Evolutionary conservation across 2,329 filamentous ascomycete species (phyloP).

Genomic region (Thelonectria olida): DNA sequence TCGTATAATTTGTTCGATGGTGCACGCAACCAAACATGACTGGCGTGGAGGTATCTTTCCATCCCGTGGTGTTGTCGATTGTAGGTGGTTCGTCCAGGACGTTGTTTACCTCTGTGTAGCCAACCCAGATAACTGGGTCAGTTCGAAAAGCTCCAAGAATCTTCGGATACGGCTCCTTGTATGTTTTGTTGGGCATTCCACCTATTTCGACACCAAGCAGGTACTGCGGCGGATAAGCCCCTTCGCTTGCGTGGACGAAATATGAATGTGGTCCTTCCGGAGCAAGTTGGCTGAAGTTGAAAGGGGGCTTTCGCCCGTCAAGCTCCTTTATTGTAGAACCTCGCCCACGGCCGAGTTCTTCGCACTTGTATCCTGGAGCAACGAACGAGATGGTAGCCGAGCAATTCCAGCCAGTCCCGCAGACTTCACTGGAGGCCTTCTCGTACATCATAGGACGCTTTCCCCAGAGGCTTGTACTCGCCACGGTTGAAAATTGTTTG

Average conservation of each 20-base stretch:
- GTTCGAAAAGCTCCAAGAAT: slow-evolving; percentile 35
- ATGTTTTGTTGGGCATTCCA: slow-evolving; percentile 19
- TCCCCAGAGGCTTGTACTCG: slow-evolving; percentile 27
- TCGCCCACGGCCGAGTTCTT: slow-evolving; percentile 22
- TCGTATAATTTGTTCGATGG: slow-evolving; percentile 6
- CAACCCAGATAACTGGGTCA: slow-evolving; percentile 37
- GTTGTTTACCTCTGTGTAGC: slow-evolving; percentile 20
- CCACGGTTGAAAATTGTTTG: slow-evolving; percentile 27
- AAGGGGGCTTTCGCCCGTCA: slow-evolving; percentile 28
- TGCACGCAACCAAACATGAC: slow-evolving; percentile 18
- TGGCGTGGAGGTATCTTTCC: background rate
- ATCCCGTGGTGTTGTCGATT: slow-evolving; percentile 17
- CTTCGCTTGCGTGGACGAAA: slow-evolving; percentile 20
- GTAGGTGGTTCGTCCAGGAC: background rate
- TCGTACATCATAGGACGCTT: slow-evolving; percentile 27
- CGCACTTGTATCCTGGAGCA: slow-evolving; percentile 33
- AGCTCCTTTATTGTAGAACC: slow-evolving; percentile 24
- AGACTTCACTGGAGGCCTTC: slow-evolving; percentile 27
- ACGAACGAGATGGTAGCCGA: slow-evolving; percentile 30
- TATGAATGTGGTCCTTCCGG: slow-evolving; percentile 32
- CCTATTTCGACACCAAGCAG: background rate
- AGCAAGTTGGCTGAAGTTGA: slow-evolving; percentile 27
- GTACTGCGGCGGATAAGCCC: slow-evolving; percentile 35
- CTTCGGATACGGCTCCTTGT: slow-evolving; percentile 28
- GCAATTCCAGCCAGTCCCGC: slow-evolving; percentile 38